Conservation (phyloP, 2,329 filamentous ascomycete species). For the Lachnellula arida region DNA sequence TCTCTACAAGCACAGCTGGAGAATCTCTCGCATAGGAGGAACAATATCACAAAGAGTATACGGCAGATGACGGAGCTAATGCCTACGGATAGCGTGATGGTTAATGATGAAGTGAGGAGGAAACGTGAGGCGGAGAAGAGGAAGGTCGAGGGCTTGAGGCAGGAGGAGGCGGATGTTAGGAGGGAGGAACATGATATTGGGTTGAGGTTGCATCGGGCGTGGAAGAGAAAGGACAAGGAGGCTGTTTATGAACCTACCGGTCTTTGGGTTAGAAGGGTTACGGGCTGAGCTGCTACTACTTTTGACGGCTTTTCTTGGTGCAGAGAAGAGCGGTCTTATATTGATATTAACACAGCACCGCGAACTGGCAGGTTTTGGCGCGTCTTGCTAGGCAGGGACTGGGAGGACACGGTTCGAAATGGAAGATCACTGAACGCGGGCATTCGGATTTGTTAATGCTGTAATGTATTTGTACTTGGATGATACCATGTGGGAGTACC, state of each 20-base stretch:
- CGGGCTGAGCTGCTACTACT: constrained; percentile 44
- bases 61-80: constrained; percentile 74
- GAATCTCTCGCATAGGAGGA: constrained; percentile 60
- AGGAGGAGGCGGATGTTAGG: constrained; percentile 67
- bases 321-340: too few species aligned
- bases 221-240: constrained; percentile 69
- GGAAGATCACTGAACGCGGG: too few species aligned
- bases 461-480: too few species aligned
- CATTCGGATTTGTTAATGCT: too few species aligned
- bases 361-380: too few species aligned
- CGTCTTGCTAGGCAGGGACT: too few species aligned
- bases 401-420: too few species aligned
- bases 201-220: constrained; percentile 66
- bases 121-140: constrained; percentile 52
- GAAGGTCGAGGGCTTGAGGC: constrained; percentile 62
- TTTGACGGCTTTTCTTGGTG: background rate
- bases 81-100: constrained; percentile 64
- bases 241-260: constrained; percentile 60
- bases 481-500: too few species aligned
- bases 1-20: constrained; percentile 62
- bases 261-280: constrained; percentile 76
- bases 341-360: too few species aligned
- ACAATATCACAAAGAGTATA: constrained; percentile 69
- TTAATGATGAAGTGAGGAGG: constrained; percentile 58
- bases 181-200: constrained; percentile 76